Base-by-base conservation (phyloP, 1,139 yeast species). In the Taphrina confusa region DNA sequence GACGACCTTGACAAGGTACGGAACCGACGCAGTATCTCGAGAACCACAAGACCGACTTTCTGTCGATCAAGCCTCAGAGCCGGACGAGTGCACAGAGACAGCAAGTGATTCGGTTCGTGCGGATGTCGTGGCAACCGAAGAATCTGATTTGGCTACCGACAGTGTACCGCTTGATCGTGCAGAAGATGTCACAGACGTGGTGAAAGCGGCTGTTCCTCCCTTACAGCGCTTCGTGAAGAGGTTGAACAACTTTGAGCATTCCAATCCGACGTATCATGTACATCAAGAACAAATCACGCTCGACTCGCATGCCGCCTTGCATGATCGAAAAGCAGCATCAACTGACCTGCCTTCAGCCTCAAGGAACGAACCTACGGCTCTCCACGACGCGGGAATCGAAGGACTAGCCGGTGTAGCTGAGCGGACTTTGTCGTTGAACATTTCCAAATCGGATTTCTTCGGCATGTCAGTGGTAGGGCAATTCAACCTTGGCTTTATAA, bases 401-500 rank as follows among this genome's bases (percentile, higher is more conserved):
- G 51, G n/a, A 39, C 73, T 72, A 16, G 74, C 79, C 50, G 72
- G 71, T n/a, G 76, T 77, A 47, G 78, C 85, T 5, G 87, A 84
- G 64, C 75, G 75, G 11, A 76, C 76, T 55, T 69, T 84, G 40
- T 75, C 84, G 0, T 72, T 83, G 60, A 79, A 80, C 0, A 81
- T 87, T 0, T 75, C 79, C 3, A 87, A 86, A 67, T 66, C 74
- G 0, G 94, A 87, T 67, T 88, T 92, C 68, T 68, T 72, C 2
- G 70, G 77, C 5, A 91, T 92, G 97, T 72, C 78, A 50, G 73
- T 94, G 16, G 81, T 91, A 8, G 99, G 99, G 0, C 98, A 91
- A 71, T 92, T 92, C 74, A 92, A 92, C 69, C 73, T 87, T 27
- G 98, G 98, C 0, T 92, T 92, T 68, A 88, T 92, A 16, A 73